Conservation (phyloP, 2,329 filamentous ascomycete genomes). For the Trichoderma afroharzianum region DNA sequence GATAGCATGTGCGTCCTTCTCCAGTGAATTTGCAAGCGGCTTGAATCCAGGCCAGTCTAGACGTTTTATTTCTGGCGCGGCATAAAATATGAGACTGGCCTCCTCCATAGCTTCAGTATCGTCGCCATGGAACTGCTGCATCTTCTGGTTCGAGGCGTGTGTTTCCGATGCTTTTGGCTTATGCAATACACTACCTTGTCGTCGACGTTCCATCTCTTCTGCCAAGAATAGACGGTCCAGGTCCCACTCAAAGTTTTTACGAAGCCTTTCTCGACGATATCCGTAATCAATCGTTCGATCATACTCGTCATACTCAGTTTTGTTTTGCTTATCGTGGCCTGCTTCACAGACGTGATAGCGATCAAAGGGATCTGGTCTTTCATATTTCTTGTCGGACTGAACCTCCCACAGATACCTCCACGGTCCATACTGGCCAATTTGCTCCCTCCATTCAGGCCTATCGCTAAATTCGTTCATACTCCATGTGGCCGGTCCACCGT, state of each 20-base stretch:
- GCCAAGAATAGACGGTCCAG: constrained; percentile 16
- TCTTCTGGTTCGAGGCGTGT: not conserved
- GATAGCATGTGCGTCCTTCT: not conserved
- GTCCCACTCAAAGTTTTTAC: constrained; percentile 19
- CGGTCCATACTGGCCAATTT: not conserved
- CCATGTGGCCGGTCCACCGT: not conserved
- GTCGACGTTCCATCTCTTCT: not conserved
- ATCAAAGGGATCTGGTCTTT: not conserved
- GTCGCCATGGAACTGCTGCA: not conserved
- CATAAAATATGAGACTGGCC: not conserved
- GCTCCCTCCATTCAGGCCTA: not conserved
- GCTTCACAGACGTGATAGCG: not conserved
- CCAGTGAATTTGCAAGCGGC: not conserved
- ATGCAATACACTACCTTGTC: not conserved
- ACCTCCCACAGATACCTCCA: not conserved
- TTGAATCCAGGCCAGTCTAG: not conserved
- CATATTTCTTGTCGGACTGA: not conserved
- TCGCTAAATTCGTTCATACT: not conserved
- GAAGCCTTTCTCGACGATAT: constrained; percentile 3
- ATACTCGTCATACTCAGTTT: not conserved
- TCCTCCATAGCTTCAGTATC: not conserved
- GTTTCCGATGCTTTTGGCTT: not conserved
- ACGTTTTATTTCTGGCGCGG: not conserved
- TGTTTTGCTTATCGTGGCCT: not conserved
- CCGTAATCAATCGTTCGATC: constrained; percentile 13